A percentile compares a stretch with the other conserved stretches of the same genome.
Evolutionary conservation across 1,284 basidiomycete genomes (phyloP).

Genomic region (Trichosporon ovoides): DNA sequence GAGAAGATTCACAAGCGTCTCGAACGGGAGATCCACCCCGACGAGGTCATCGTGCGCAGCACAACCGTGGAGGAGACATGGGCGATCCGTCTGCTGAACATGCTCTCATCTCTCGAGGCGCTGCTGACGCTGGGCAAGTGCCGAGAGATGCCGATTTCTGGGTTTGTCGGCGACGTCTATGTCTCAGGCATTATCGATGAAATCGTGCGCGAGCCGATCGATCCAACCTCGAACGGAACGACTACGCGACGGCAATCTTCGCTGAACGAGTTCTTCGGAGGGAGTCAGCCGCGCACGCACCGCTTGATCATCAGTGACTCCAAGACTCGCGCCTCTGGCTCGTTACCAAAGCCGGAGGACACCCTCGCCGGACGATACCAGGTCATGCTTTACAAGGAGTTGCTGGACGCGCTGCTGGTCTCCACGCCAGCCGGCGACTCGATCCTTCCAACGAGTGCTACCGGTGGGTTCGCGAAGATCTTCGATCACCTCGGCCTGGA

Average conservation of each 20-base stretch:
- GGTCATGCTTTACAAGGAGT: slow-evolving; percentile 74
- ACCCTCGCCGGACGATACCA: slow-evolving; percentile 64
- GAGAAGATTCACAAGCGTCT: slow-evolving; percentile 70
- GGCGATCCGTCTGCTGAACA: slow-evolving; percentile 63
- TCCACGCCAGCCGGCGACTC: not conserved
- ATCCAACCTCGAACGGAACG: slow-evolving; percentile 7
- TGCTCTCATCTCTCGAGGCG: slow-evolving; percentile 57
- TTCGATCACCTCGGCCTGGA: slow-evolving; percentile 58
- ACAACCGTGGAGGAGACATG: slow-evolving; percentile 62
- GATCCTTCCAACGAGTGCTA: not conserved
- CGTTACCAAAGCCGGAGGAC: slow-evolving; percentile 61
- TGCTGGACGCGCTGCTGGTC: slow-evolving; percentile 54
- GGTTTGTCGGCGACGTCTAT: slow-evolving; percentile 57
- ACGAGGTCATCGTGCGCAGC: slow-evolving; percentile 55
- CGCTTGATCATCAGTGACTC: slow-evolving; percentile 63
- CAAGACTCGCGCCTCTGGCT: slow-evolving; percentile 61
- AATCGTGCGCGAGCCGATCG: slow-evolving; percentile 47
- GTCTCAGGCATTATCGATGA: slow-evolving; percentile 64
- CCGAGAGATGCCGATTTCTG: slow-evolving; percentile 68
- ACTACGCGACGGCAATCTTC: slow-evolving; percentile 28
- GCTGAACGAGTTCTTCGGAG: slow-evolving; percentile 18
- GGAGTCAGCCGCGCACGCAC: slow-evolving; percentile 27
- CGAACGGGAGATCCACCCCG: slow-evolving; percentile 66
- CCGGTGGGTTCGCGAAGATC: slow-evolving; percentile 11
- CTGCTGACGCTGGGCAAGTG: slow-evolving; percentile 54